These are phyloP conservation scores for Ustilago lituana DNA, from an alignment of 1,284 basidiomycete genomes.

Conservation along the genomic window DNA sequence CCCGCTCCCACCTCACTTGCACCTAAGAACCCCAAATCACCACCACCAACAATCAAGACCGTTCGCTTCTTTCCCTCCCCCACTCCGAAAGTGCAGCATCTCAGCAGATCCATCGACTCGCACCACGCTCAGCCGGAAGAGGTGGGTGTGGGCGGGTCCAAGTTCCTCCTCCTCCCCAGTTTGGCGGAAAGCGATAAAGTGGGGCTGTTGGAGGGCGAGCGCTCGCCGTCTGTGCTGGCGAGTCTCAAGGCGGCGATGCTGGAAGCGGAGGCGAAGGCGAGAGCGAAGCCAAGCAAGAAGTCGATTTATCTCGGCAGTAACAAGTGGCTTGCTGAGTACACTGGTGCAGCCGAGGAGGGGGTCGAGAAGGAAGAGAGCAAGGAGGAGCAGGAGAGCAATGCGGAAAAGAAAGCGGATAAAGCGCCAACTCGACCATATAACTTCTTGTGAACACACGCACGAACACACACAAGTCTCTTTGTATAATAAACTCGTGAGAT, in stretches of 20 bases:
- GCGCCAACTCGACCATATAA: constrained; percentile 8
- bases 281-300: constrained; percentile 10
- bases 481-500: no score
- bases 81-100: neutral
- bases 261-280: constrained; percentile 33
- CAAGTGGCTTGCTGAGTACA: constrained; percentile 20
- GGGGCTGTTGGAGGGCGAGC: constrained; percentile 13
- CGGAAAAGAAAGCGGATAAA: neutral
- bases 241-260: constrained; percentile 37
- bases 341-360: neutral
- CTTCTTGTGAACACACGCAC: constrained; percentile 15
- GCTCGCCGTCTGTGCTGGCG: constrained; percentile 23
- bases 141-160: neutral
- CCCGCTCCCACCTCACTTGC: no score
- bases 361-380: neutral
- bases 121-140: neutral
- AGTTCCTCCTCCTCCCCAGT: constrained; percentile 6
- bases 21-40: no score
- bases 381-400: neutral
- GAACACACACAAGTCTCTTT: neutral
- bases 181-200: no score
- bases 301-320: constrained; percentile 32
- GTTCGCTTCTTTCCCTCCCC: constrained; percentile 28
- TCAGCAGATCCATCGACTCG: constrained; percentile 5
- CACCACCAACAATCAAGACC: constrained; percentile 5